Evolutionary conservation across 345 rosid species (phyloP).

Genomic region (Hypericum perforatum): DNA sequence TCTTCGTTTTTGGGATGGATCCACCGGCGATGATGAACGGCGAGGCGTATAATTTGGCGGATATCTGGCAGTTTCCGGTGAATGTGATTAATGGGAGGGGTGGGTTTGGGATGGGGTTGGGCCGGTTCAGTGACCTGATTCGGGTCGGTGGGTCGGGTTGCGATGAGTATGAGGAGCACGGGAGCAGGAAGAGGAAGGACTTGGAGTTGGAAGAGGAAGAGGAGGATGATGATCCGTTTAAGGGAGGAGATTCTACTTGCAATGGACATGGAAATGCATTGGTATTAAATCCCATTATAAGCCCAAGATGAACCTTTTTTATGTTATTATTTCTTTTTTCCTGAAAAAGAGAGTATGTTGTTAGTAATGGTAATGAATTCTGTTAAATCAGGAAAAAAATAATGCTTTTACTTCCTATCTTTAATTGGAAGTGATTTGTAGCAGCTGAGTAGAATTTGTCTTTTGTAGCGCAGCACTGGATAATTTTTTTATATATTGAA

Average conservation of each 20-base stretch:
- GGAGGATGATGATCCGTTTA: constrained; percentile 36
- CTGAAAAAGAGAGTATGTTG: too few species aligned
- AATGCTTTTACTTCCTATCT: too few species aligned
- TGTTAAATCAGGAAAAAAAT: too few species aligned
- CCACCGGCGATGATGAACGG: constrained; percentile 56
- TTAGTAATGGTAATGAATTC: too few species aligned
- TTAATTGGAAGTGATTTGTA: too few species aligned
- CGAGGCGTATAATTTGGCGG: constrained; percentile 43
- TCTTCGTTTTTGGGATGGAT: too few species aligned
- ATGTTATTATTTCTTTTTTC: not conserved
- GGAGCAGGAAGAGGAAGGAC: constrained; percentile 25
- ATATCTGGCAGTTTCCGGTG: constrained; percentile 76
- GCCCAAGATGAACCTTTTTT: not conserved
- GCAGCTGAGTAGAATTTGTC: too few species aligned
- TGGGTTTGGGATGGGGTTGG: constrained; percentile 31
- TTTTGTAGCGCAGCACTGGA: too few species aligned
- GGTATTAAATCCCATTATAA: constrained; percentile 19
- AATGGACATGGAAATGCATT: constrained; percentile 26
- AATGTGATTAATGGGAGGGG: constrained; percentile 32
- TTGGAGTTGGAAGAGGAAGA: too few species aligned
- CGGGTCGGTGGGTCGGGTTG: constrained; percentile 28
- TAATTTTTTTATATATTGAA: too few species aligned
- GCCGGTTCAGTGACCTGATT: constrained; percentile 25
- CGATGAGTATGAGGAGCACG: constrained; percentile 25
- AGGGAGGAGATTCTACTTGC: constrained; percentile 28